Evolutionary conservation across 768 basidiomycete genomes (phyloP).

Genomic region (Pleurotus tuoliensis): DNA sequence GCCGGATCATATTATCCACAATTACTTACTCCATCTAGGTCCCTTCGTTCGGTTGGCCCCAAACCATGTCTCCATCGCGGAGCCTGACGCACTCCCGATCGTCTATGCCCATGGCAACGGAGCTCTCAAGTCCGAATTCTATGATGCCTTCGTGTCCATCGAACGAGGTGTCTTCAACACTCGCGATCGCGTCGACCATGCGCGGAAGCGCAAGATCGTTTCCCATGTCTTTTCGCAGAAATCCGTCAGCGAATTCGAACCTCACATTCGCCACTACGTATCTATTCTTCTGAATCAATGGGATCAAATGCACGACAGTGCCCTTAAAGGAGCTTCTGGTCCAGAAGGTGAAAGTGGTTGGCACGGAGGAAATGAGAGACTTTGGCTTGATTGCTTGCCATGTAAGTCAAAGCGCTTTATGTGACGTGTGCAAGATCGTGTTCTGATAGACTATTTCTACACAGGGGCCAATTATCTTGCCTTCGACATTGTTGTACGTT

Average conservation of each 20-base stretch:
- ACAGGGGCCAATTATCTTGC: constrained; percentile 53
- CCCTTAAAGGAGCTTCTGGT: constrained; percentile 53
- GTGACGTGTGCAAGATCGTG: neutral
- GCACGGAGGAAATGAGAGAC: constrained; percentile 54
- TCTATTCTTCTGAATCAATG: constrained; percentile 62
- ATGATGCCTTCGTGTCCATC: constrained; percentile 76
- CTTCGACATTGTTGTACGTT: constrained; percentile 61
- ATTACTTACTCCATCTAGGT: constrained; percentile 31
- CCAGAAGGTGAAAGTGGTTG: constrained; percentile 63
- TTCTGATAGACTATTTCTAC: constrained; percentile 6
- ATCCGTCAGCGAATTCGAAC: constrained; percentile 83
- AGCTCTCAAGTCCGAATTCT: constrained; percentile 76
- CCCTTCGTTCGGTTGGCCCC: constrained; percentile 70
- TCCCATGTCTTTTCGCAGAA: constrained; percentile 84
- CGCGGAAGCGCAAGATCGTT: constrained; percentile 89
- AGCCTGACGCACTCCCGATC: constrained; percentile 69
- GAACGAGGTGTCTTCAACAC: constrained; percentile 74
- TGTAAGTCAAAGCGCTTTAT: constrained; percentile 39
- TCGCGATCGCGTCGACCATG: constrained; percentile 71
- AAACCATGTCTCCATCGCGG: constrained; percentile 72
- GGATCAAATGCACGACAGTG: constrained; percentile 62
- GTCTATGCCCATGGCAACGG: constrained; percentile 85
- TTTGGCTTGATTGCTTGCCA: constrained; percentile 74
- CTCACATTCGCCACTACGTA: constrained; percentile 64
- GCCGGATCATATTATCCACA: neutral